A percentile compares a stretch with the other conserved stretches of the same genome.
Conservation (phyloP, 1,284 basidiomycete genomes). For the Moniliophthora roreri region DNA sequence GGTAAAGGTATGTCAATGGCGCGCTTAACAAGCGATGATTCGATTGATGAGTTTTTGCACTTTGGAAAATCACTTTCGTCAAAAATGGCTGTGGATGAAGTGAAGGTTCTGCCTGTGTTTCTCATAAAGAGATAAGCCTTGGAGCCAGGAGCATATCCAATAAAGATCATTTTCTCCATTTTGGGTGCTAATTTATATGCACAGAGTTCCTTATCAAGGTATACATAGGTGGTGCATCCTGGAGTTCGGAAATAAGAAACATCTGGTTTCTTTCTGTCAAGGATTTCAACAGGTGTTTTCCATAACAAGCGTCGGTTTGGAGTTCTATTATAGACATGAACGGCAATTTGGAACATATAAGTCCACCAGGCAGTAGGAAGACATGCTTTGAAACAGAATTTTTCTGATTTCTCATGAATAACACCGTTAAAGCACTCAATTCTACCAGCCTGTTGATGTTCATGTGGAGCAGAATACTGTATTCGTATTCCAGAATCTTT, state of each 20-base stretch:
- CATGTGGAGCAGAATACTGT: slow-evolving; percentile 5
- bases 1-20: no score
- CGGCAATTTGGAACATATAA: slow-evolving; percentile 20
- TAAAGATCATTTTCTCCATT: not conserved
- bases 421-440: slow-evolving; percentile 11
- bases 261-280: not conserved
- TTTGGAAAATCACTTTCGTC: no score
- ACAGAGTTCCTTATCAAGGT: not conserved
- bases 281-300: not conserved
- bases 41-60: no score
- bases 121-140: not conserved
- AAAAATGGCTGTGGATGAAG: no score
- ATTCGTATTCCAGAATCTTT: slow-evolving; percentile 6
- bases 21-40: no score
- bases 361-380: slow-evolving; percentile 27
- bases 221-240: not conserved
- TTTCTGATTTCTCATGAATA: slow-evolving; percentile 15
- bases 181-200: not conserved
- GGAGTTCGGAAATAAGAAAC: not conserved
- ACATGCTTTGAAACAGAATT: slow-evolving; percentile 21
- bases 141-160: not conserved
- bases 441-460: slow-evolving; percentile 15
- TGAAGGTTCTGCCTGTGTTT: not conserved
- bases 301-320: not conserved
- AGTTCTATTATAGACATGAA: slow-evolving; percentile 27